These are phyloP conservation scores for Metschnikowia cerradonensis DNA, from an alignment of 805 yeast species.

Conservation along the genomic window DNA sequence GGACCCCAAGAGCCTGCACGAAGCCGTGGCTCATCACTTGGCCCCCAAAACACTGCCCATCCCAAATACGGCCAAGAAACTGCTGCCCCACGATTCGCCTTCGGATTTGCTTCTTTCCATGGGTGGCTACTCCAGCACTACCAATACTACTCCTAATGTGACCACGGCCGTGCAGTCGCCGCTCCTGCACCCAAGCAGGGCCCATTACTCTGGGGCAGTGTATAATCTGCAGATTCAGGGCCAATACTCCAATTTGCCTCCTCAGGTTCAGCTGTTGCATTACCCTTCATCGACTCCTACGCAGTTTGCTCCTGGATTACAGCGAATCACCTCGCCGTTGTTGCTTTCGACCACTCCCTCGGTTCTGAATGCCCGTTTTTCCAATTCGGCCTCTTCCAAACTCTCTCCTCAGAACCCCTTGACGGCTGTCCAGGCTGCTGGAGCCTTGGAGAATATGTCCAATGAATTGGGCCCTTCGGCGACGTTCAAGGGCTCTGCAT, in stretches of 20 bases:
- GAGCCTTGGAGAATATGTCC: conserved; percentile 43
- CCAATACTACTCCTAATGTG: background rate
- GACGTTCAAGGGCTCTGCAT: conserved; percentile 27
- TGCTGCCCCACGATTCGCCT: conserved; percentile 14
- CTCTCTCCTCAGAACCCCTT: conserved; percentile 13
- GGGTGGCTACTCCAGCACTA: conserved; percentile 1
- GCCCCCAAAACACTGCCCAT: conserved; percentile 7
- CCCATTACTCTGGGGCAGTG: conserved; percentile 9
- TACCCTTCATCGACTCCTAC: conserved; percentile 69
- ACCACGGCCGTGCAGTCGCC: conserved; percentile 13
- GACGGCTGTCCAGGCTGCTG: conserved; percentile 37
- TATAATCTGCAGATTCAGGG: conserved; percentile 14
- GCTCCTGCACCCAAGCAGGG: conserved; percentile 11
- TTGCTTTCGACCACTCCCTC: conserved; percentile 50
- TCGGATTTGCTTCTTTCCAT: conserved; percentile 3
- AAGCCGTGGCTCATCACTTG: conserved; percentile 21
- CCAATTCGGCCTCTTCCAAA: conserved; percentile 11
- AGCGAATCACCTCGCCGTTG: conserved; percentile 62
- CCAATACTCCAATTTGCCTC: conserved; percentile 21
- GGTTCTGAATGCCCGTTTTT: conserved; percentile 36
- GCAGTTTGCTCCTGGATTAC: conserved; percentile 62
- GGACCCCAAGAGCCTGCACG: conserved; percentile 26
- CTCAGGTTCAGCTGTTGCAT: conserved; percentile 51
- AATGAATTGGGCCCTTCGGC: conserved; percentile 44
- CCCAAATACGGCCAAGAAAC: conserved; percentile 6